phyloP scores from a whole-genome alignment of 75 land plant genomes.

The Pinus taeda region DNA sequence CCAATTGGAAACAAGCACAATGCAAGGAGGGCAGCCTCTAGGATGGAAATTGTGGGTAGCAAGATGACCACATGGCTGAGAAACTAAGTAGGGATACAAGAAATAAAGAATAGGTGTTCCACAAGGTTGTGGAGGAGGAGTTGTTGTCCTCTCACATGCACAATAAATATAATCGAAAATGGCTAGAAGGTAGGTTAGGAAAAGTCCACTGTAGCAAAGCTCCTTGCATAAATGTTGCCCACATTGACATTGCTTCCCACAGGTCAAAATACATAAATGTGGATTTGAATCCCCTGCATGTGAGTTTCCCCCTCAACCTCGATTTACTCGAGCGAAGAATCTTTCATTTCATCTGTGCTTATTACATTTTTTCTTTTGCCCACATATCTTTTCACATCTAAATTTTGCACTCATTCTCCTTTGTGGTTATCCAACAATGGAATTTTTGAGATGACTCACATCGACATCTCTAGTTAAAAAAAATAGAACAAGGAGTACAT shows the following conservation, averaged over 20 bases:
- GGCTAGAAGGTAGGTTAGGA: slow-evolving; percentile 88
- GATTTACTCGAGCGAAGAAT: slow-evolving; percentile 64
- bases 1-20: slow-evolving; percentile 74
- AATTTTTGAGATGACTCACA: slow-evolving; percentile 73
- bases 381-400: slow-evolving; percentile 80
- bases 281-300: slow-evolving; percentile 55
- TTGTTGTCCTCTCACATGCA: slow-evolving; percentile 92
- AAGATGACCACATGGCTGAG: slow-evolving; percentile 92
- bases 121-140: slow-evolving; percentile 96
- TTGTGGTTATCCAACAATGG: slow-evolving; percentile 51
- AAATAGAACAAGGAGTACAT: slow-evolving; percentile 65
- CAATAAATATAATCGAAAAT: slow-evolving; percentile 88
- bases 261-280: slow-evolving; percentile 70
- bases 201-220: slow-evolving; percentile 89
- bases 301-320: not conserved
- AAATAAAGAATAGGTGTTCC: slow-evolving; percentile 90
- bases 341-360: slow-evolving; percentile 87
- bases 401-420: slow-evolving; percentile 26
- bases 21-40: slow-evolving; percentile 97
- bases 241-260: slow-evolving; percentile 90
- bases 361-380: slow-evolving; percentile 88
- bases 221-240: slow-evolving; percentile 81
- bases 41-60: slow-evolving; percentile 86
- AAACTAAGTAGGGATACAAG: slow-evolving; percentile 59
- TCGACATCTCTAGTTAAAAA: slow-evolving; percentile 79